Evolutionary conservation across 352 stramenopile species (phyloP).

Genomic region (Pythium brachiatum): DNA sequence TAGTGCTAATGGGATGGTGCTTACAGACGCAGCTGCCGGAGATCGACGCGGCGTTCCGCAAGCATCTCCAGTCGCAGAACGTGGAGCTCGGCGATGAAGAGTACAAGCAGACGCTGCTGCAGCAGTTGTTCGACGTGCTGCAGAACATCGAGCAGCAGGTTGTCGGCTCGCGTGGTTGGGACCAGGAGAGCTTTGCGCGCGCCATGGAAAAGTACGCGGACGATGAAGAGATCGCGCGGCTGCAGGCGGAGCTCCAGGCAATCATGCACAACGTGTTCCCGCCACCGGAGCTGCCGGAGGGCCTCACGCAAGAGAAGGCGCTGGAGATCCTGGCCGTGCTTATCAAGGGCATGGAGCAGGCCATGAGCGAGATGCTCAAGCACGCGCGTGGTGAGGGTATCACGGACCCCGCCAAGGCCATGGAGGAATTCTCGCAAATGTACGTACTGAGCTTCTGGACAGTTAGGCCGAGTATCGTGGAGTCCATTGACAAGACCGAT

Average conservation of each 20-base stretch:
- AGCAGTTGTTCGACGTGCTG: constrained; percentile 76
- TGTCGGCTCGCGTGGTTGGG: constrained; percentile 62
- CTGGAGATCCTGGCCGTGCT: constrained; percentile 65
- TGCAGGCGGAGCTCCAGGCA: constrained; percentile 65
- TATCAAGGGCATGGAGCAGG: constrained; percentile 71
- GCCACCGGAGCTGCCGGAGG: constrained; percentile 52
- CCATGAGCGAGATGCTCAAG: constrained; percentile 73
- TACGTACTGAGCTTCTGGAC: constrained; percentile 21
- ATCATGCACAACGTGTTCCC: constrained; percentile 78
- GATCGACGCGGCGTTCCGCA: constrained; percentile 58
- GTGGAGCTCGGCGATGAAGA: constrained; percentile 62
- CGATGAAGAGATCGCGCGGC: constrained; percentile 55
- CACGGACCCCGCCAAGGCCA: constrained; percentile 57
- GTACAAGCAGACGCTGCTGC: constrained; percentile 69
- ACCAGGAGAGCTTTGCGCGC: constrained; percentile 49
- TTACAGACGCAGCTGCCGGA: constrained; percentile 60
- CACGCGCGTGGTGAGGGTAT: constrained; percentile 73
- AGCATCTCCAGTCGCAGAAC: constrained; percentile 71
- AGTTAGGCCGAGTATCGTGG: neutral
- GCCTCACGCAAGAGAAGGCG: constrained; percentile 67
- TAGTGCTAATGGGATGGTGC: neutral
- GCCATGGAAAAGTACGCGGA: constrained; percentile 61
- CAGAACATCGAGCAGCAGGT: constrained; percentile 63
- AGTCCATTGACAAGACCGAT: neutral
- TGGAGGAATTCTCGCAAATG: constrained; percentile 78